phyloP scores from a whole-genome alignment of 2,329 filamentous ascomycete genomes.

The Ascochyta viciae-villosae region DNA sequence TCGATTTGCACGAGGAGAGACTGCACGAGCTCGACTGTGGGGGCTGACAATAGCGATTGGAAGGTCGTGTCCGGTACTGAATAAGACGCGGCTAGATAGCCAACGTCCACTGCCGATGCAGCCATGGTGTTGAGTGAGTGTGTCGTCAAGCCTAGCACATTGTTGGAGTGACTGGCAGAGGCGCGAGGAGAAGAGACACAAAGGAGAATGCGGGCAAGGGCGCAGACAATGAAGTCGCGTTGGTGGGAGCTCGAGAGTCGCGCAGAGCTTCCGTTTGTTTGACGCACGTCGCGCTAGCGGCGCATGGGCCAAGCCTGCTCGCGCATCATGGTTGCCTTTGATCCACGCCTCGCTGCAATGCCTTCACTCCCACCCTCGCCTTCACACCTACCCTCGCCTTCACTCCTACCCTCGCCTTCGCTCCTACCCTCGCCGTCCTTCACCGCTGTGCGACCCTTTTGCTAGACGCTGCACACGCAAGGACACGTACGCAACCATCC shows the following conservation, averaged over 20 bases:
- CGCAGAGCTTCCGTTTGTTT: conserved; percentile 31
- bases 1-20: conserved; percentile 77
- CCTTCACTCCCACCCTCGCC: conserved; percentile 1
- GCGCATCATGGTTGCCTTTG: conserved; percentile 27
- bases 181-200: conserved; percentile 19
- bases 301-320: conserved; percentile 18
- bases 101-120: conserved; percentile 69
- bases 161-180: conserved; percentile 9
- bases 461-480: conserved; percentile 40
- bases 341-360: conserved; percentile 1
- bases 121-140: conserved; percentile 59
- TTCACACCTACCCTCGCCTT: neutral
- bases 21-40: conserved; percentile 79
- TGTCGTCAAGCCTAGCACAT: conserved; percentile 34
- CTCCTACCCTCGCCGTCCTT: conserved; percentile 5
- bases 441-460: conserved; percentile 40
- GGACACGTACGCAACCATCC: neutral
- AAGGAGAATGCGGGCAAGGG: conserved; percentile 10
- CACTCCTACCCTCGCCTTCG: conserved; percentile 2
- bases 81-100: conserved; percentile 76
- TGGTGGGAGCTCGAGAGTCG: conserved; percentile 23
- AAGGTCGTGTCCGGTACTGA: conserved; percentile 71
- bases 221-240: conserved; percentile 28
- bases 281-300: conserved; percentile 21
- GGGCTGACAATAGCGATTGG: conserved; percentile 66